Evolutionary conservation across 495 filamentous ascomycete species (phyloP).

Genomic region (Hypoxylon intermedium): DNA sequence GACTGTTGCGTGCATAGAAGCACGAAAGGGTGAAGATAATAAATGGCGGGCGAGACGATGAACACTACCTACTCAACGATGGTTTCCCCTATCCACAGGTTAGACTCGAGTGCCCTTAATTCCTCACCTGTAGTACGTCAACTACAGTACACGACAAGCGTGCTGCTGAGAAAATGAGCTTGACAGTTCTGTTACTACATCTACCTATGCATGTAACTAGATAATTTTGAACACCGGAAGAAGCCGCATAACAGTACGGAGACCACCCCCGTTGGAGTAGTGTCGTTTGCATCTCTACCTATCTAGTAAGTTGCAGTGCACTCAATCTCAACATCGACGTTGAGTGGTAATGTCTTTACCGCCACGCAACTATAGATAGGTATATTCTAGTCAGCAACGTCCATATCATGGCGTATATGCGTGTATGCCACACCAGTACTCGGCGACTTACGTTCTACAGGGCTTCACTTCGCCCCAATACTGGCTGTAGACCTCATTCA

Average conservation of each 20-base stretch:
- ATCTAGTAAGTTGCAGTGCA: conserved; percentile 54
- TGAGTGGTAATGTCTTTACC: conserved; percentile 76
- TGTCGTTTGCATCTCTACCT: conserved; percentile 15
- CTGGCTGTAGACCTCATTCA: conserved; percentile 80
- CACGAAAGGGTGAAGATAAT: not conserved
- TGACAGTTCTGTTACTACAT: not conserved
- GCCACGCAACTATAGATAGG: conserved; percentile 69
- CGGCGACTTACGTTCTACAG: conserved; percentile 55
- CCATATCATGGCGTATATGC: not conserved
- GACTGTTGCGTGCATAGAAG: no score
- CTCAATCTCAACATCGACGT: conserved; percentile 81
- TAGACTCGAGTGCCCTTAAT: not conserved
- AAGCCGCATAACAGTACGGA: not conserved
- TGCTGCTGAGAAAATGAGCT: not conserved
- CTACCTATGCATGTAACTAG: not conserved
- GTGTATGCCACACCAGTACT: not conserved
- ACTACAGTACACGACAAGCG: not conserved
- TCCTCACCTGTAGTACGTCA: not conserved
- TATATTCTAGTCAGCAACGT: conserved; percentile 34
- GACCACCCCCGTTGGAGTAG: not conserved
- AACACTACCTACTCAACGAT: no score
- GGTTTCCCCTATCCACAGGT: conserved; percentile 56
- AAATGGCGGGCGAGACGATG: not conserved
- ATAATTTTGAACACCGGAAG: not conserved
- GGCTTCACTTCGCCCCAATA: conserved; percentile 71